Percentiles rank a stretch among this genome's conserved stretches.
Conservation (phyloP, 2,329 filamentous ascomycete genomes). For the Pseudohalonectria lignicola region DNA sequence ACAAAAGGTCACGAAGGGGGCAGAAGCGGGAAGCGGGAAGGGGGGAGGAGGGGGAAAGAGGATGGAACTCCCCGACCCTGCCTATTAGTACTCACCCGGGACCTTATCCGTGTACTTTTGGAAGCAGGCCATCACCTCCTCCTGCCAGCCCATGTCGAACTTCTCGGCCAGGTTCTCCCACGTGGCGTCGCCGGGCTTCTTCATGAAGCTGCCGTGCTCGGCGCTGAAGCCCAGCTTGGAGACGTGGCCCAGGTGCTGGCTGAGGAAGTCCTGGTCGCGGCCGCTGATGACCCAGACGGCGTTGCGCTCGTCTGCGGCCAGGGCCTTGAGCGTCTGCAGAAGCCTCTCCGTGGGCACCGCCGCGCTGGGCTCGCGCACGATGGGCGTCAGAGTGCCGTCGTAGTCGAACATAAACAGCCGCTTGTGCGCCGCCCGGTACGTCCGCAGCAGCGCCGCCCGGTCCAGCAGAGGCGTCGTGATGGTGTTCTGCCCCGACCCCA, state of each 20-base stretch:
- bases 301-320: conserved; percentile 73
- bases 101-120: conserved; percentile 81
- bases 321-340: conserved; percentile 64
- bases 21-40: too few species aligned
- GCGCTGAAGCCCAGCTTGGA: conserved; percentile 82
- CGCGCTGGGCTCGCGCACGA: conserved; percentile 81
- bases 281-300: conserved; percentile 98
- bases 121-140: conserved; percentile 74
- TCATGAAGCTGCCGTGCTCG: conserved; percentile 94
- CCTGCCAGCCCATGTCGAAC: conserved; percentile 87
- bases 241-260: conserved; percentile 89
- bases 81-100: conserved; percentile 60
- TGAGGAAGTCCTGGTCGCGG: conserved; percentile 82
- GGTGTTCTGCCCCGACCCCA: conserved; percentile 65
- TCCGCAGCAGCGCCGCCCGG: conserved; percentile 55
- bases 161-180: conserved; percentile 87
- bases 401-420: conserved; percentile 98
- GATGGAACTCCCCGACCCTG: too few species aligned
- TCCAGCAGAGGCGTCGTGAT: conserved; percentile 76
- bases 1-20: too few species aligned
- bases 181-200: conserved; percentile 59
- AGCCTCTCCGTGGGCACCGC: conserved; percentile 81
- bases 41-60: too few species aligned
- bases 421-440: conserved; percentile 65
- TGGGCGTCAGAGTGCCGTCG: conserved; percentile 90